Evolutionary conservation across 768 basidiomycete genomes (phyloP), one percentile per base, ranked within the genome.

Genomic region (Clathrus columnatus): DNA sequence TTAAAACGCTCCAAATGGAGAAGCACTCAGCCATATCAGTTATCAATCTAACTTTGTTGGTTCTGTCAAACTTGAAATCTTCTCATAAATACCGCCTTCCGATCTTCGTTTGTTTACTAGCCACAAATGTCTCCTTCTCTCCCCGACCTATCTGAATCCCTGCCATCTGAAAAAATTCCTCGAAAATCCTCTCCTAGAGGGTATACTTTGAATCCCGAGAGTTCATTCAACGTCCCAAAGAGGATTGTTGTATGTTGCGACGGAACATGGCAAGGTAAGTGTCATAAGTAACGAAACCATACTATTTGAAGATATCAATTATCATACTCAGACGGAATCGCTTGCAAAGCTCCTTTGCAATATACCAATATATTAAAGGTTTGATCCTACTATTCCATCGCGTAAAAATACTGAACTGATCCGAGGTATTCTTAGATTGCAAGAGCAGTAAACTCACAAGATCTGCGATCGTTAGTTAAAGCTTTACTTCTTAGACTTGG

Each of bases 231-330:
- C 7, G 36, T 54, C 6, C 43, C 23, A 14, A 86, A 86, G 62
- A 73, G 85, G 51, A 78, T 88, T 45, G 73, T 86, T 27, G 73
- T 88, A 29, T 87, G 84, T 61, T 88, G 86, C 59, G 86, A 88
- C 62, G 86, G 86, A 29, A 54, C 53, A 48, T 54, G 53, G 53
- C 43, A 54, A 54, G 43, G 86, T 83, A 57, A 61, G 78, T 67
- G 43, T 26, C 41, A n/a, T 14, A 14, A 5, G 16, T 24, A 16
- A 11, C 17, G n/a, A 46, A 27, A 24, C 16, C 17, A 5, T 10
- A 18, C 32, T 24, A 30, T 8, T 23, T 54, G 4, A 26, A 7
- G 10, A 7, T 43, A 18, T 50, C 24, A 50, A 24, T 10, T 26
- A 30, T 8, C 4, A 10, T 14, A 48, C 30, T 20, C 11, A 54